phyloP scores from a whole-genome alignment of 2,329 filamentous ascomycete genomes.

The Talaromyces sp. region DNA sequence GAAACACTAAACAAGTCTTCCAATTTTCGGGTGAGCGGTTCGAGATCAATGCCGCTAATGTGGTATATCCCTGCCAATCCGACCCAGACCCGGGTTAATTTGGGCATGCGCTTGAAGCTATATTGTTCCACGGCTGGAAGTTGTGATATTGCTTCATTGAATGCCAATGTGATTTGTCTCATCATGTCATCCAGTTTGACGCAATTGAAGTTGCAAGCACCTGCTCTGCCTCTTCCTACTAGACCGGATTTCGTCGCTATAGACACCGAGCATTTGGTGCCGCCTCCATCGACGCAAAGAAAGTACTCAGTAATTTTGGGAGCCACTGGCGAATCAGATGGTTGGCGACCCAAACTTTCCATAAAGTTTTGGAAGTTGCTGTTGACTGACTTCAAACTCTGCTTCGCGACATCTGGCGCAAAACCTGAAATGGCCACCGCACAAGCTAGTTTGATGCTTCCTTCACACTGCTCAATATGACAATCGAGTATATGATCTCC shows the following conservation, averaged over 20 bases:
- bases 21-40: neutral
- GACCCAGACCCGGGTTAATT: neutral
- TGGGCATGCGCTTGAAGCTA: neutral
- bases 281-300: slow-evolving; percentile 7
- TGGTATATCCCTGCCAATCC: neutral
- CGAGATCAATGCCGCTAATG: neutral
- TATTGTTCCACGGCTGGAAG: neutral
- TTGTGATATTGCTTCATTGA: neutral
- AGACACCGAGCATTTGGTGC: slow-evolving; percentile 6
- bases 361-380: neutral
- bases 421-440: neutral
- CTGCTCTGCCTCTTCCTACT: neutral
- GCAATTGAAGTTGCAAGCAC: slow-evolving; percentile 5
- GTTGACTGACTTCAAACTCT: neutral
- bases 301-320: neutral
- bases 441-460: neutral
- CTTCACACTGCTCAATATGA: neutral
- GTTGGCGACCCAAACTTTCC: neutral
- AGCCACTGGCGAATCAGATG: too few relatives aligned
- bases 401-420: neutral
- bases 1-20: neutral
- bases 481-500: neutral
- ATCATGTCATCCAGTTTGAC: neutral
- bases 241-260: neutral
- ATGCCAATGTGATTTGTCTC: neutral